Percentiles rank a stretch among this genome's conserved stretches.
phyloP scores from a whole-genome alignment of 2,329 filamentous ascomycete species.

The Fusarium nanum region DNA sequence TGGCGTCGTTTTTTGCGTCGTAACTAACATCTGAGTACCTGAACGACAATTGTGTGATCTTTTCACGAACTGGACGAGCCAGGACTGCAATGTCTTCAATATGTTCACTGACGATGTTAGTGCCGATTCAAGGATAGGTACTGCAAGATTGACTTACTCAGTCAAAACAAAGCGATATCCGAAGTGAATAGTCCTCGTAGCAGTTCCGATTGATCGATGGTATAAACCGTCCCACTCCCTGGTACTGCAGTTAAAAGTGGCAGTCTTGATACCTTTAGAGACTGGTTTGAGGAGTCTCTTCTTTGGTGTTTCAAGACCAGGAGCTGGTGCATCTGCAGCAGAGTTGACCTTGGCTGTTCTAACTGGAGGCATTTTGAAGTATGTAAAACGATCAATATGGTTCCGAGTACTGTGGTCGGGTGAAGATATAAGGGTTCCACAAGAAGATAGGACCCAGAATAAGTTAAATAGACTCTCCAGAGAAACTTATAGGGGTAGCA shows the following conservation, averaged over 20 bases:
- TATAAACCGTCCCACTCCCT: slow-evolving; percentile 17
- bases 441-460: not conserved
- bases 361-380: slow-evolving; percentile 15
- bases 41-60: slow-evolving; percentile 15
- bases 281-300: slow-evolving; percentile 9
- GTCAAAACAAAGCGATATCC: slow-evolving; percentile 20
- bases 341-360: slow-evolving; percentile 18
- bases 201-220: slow-evolving; percentile 13
- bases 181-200: slow-evolving; percentile 14
- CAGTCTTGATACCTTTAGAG: slow-evolving; percentile 1
- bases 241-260: not conserved
- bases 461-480: not conserved
- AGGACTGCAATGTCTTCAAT: slow-evolving; percentile 27
- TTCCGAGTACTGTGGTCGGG: too few species aligned
- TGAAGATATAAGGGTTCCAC: not conserved
- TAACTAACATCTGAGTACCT: slow-evolving; percentile 21
- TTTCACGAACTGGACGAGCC: slow-evolving; percentile 4
- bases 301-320: slow-evolving; percentile 1
- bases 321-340: not conserved
- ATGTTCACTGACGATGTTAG: slow-evolving; percentile 16
- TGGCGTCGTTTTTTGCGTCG: slow-evolving; percentile 3
- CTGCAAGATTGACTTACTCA: not conserved
- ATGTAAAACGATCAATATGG: not conserved
- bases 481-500: not conserved
- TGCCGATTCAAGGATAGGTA: not conserved